These are phyloP conservation scores for Colletotrichum horii DNA, from an alignment of 2,329 filamentous ascomycete species.

Conservation along the genomic window DNA sequence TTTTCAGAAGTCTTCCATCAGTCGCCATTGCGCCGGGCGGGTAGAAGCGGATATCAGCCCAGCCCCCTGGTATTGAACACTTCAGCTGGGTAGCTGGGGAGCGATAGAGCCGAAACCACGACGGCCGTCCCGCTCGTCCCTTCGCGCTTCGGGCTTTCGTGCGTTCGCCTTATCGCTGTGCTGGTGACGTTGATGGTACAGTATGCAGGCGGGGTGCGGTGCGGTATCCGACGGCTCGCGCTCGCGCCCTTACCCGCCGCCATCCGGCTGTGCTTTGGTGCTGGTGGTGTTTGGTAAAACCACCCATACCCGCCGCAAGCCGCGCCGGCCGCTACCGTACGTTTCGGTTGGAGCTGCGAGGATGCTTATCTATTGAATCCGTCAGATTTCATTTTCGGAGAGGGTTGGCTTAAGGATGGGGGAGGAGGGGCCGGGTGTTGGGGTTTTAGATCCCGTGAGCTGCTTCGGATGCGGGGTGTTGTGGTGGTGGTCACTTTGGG, in stretches of 20 bases:
- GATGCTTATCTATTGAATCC: background rate
- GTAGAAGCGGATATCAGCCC: background rate
- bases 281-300: background rate
- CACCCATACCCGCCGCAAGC: background rate
- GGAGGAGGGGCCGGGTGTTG: background rate
- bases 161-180: background rate
- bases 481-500: background rate
- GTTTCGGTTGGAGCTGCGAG: background rate
- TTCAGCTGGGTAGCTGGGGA: background rate
- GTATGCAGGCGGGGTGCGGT: background rate
- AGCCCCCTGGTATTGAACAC: background rate
- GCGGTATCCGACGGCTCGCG: background rate
- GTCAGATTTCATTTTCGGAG: background rate
- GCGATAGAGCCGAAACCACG: background rate
- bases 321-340: background rate
- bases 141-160: background rate
- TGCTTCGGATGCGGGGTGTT: background rate
- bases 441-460: background rate
- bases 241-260: background rate
- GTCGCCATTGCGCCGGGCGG: background rate
- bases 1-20: too few relatives aligned
- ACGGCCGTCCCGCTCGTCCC: background rate
- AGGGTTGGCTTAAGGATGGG: accelerated
- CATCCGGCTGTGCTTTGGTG: background rate
- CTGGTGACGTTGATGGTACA: background rate